Evolutionary conservation across 1,139 yeast species (phyloP), one percentile per base, ranked within the genome.

Genomic region (Groenewaldozyma auringiensis): DNA sequence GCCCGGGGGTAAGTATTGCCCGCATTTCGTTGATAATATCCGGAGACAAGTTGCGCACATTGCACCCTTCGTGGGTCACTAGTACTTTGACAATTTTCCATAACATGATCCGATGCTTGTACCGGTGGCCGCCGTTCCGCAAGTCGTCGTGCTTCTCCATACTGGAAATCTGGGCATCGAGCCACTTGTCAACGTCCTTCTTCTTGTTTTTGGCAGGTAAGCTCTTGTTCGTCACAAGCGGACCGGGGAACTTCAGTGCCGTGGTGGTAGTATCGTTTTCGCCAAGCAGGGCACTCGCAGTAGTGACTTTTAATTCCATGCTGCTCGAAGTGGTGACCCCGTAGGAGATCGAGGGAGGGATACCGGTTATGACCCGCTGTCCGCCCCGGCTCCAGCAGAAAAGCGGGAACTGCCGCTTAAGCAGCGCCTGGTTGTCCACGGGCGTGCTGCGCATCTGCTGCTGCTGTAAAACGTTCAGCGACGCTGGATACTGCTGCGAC

Each of bases 131-230:
- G 45, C 44, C 18, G 54, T 57, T 35, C 56, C 54, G 44, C 21
- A 39, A 47, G 14, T 21, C 45, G 11, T 49, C 40, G 18, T 55
- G 53, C 21, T 48, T 50, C 39, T 54, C 58, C 40, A 60, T 42
- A n/a, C 36, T 42, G 6, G 46, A 49, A 38, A 69, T 50, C 50
- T 62, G 66, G 4, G 67, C 71, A 17, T 59, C 64, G 21, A 73
- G 53, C 89, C 89, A 83, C 47, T 76, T 76, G 49, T 78, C 81
- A 16, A 82, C 58, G 22, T 81, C 89, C 58, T 79, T 81, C 63
- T 71, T 75, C 60, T 77, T 80, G 17, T 76, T 63, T 57, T 76
- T 81, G 18, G 58, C 50, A 2, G 62, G 59, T n/a, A 35, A 14
- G 49, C 77, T 79, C 21, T 64, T 61, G 4, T 60, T 52, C 17